Evolutionary conservation across 805 yeast species (phyloP), one percentile per base, ranked within the genome.

Genomic region (Candida silvatica): DNA sequence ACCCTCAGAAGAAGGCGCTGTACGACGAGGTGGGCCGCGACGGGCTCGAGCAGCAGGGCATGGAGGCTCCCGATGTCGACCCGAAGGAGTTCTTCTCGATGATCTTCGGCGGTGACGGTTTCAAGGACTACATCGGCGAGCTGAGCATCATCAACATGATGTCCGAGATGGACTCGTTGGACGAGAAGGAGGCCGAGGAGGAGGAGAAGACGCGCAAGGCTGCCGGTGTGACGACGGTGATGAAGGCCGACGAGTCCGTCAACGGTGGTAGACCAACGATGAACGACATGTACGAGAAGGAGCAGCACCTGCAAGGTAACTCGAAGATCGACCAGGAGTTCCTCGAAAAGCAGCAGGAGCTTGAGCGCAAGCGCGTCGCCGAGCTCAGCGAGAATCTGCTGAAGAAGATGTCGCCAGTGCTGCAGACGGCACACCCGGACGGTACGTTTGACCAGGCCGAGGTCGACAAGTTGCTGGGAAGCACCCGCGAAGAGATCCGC

Each of bases 61-160:
- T 81, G 12, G 72, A 78, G 20, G 81, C 83, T 1, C 36, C 36
- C 6, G 83, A 78, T 42, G 86, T 77, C 45, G 90, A 81, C 53
- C 83, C 90, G 2, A 65, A 73, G 28, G 86, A 79, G 49, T 76
- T 77, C 46, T 80, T 79, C 52, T 66, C 79, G 4, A 69, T 69
- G 62, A 78, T 80, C 39, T 79, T 87, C 58, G 96, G 96, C 30
- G 96, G 96, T 32, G 94, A 82, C 37, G 94, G 92, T 2, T 87
- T 88, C 58, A 71, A 66, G 23, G 78, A 80, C 32, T 80, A 87
- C 69, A 84, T 90, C 47, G 98, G 98, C 4, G 95, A 92, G 54
- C 61, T 87, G 41, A 73, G 87, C 20, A 66, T 88, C 54, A 58
- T 92, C 51, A 76, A 74, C 48, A 94, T 87, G 46, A 61, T 92